Conservation (phyloP, 805 yeast species). For the Yarrowia sp. region DNA sequence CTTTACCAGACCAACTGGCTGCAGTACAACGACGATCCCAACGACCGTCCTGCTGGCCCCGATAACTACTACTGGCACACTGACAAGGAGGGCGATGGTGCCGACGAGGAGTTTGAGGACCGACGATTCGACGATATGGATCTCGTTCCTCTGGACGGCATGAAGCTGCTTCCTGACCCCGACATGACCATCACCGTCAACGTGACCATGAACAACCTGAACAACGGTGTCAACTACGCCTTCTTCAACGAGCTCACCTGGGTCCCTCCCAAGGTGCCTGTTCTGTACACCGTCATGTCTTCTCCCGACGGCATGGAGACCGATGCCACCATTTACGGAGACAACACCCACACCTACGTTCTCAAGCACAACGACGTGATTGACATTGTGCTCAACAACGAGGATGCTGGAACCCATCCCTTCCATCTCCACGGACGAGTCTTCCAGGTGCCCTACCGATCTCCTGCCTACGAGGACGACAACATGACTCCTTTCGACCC, state of each 20-base stretch:
- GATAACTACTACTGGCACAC: slow-evolving; percentile 35
- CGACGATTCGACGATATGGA: slow-evolving; percentile 69
- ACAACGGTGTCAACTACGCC: slow-evolving; percentile 90
- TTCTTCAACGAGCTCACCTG: slow-evolving; percentile 87
- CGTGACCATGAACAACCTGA: slow-evolving; percentile 79
- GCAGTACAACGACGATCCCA: slow-evolving; percentile 56
- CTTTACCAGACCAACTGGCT: slow-evolving; percentile 75
- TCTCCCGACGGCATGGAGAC: slow-evolving; percentile 51
- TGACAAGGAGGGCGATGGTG: slow-evolving; percentile 37
- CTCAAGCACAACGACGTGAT: slow-evolving; percentile 63
- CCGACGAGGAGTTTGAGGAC: slow-evolving; percentile 44
- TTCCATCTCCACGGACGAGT: slow-evolving; percentile 95
- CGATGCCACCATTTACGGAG: slow-evolving; percentile 68
- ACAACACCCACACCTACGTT: slow-evolving; percentile 73
- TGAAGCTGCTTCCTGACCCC: slow-evolving; percentile 58
- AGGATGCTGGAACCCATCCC: slow-evolving; percentile 91
- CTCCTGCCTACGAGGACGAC: slow-evolving; percentile 52
- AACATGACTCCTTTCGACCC: slow-evolving; percentile 58
- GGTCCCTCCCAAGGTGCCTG: slow-evolving; percentile 78
- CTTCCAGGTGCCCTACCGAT: slow-evolving; percentile 80
- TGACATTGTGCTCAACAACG: slow-evolving; percentile 79
- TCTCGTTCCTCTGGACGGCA: slow-evolving; percentile 59
- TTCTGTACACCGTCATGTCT: slow-evolving; percentile 71
- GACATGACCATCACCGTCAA: slow-evolving; percentile 64
- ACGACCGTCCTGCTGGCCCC: slow-evolving; percentile 46